Evolutionary conservation across 169 alveolate genomes (phyloP).

Genomic region (Blepharisma undulans): DNA sequence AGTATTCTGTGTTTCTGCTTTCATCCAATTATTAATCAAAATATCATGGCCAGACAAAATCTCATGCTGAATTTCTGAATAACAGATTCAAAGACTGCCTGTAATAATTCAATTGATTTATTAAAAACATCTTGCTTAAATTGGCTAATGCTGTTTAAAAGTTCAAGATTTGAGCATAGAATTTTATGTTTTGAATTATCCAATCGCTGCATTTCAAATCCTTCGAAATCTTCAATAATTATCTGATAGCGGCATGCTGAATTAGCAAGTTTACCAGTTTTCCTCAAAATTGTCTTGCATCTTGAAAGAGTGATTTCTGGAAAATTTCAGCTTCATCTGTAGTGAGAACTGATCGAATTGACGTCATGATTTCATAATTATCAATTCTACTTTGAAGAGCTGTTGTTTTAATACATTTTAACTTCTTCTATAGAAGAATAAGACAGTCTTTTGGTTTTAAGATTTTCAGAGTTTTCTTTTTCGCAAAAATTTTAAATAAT

Average conservation of each 20-base stretch:
- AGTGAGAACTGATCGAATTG: background rate
- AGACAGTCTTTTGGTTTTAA: background rate
- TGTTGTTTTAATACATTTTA: background rate
- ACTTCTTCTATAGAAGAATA: background rate
- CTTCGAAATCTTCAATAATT: background rate
- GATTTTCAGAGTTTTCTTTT: background rate
- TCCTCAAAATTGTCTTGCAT: background rate
- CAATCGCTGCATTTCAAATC: background rate
- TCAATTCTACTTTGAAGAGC: background rate
- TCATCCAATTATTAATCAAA: no score
- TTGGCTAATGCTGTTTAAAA: background rate
- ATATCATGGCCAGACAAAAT: background rate
- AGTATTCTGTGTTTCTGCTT: no score
- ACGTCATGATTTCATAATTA: background rate
- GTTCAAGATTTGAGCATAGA: background rate
- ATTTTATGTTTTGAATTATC: background rate
- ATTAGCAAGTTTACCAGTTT: background rate
- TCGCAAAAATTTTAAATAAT: no score
- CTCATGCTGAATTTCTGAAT: background rate
- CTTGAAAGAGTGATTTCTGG: background rate
- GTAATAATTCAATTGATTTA: background rate
- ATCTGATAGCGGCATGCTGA: slow-evolving; percentile 11
- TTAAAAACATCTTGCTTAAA: background rate
- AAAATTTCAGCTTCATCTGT: background rate
- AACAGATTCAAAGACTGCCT: background rate